phyloP scores from a whole-genome alignment of 192 early-diverging fungal genomes.

The Mycoemilia scoparia region DNA sequence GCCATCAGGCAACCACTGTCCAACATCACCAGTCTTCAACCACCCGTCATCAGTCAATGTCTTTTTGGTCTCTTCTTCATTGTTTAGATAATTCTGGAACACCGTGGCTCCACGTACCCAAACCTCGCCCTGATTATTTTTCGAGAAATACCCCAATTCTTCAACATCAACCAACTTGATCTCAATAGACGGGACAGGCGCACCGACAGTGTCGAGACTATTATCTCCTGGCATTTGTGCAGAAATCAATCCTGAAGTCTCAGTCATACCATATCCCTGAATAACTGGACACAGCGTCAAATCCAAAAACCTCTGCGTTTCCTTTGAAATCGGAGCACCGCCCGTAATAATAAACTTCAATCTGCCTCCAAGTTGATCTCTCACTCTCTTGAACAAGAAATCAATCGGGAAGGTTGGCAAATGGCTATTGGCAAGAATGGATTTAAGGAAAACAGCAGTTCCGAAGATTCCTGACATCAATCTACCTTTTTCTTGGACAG shows the following conservation, averaged over 20 bases:
- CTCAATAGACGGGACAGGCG: conserved; percentile 56
- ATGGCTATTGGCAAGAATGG: conserved; percentile 28
- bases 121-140: conserved; percentile 61
- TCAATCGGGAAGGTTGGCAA: conserved; percentile 55
- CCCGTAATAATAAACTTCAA: conserved; percentile 67
- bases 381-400: conserved; percentile 67
- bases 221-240: conserved; percentile 41
- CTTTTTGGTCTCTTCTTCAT: conserved; percentile 52
- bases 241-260: conserved; percentile 53
- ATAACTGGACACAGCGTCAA: conserved; percentile 60
- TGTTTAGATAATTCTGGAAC: conserved; percentile 72
- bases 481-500: conserved; percentile 35
- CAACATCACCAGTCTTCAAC: conserved; percentile 86
- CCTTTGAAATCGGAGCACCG: conserved; percentile 73
- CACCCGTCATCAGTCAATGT: conserved; percentile 67
- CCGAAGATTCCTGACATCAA: conserved; percentile 56
- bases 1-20: conserved; percentile 67
- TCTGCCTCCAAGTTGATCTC: conserved; percentile 72
- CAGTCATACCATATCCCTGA: conserved; percentile 76
- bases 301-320: conserved; percentile 74
- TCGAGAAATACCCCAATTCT: conserved; percentile 49
- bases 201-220: conserved; percentile 48
- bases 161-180: conserved; percentile 68
- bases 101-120: conserved; percentile 68
- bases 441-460: conserved; percentile 55